Conservation (phyloP, 768 basidiomycete species). For the Lenzites betulinus region DNA sequence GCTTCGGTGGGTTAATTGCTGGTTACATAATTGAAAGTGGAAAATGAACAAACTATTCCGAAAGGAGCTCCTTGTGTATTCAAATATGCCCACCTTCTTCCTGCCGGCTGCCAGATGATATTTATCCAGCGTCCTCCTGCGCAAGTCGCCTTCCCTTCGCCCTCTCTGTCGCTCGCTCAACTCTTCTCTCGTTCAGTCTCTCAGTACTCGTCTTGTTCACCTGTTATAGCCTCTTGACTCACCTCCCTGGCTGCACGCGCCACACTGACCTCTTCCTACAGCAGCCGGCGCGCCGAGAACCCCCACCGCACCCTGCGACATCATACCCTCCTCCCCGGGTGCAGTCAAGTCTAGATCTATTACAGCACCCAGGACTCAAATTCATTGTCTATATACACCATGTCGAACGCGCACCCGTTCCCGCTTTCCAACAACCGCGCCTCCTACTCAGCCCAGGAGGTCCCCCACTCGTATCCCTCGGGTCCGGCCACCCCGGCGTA, state of each 20-base stretch:
- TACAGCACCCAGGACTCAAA: slow-evolving; percentile 1
- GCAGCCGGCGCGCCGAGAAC: slow-evolving; percentile 7
- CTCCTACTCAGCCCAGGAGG: slow-evolving; percentile 13
- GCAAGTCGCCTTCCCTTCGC: slow-evolving; percentile 5
- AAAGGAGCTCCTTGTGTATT: slow-evolving; percentile 19
- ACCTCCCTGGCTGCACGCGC: background rate
- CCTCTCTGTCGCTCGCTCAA: slow-evolving; percentile 16
- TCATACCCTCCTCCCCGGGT: slow-evolving; percentile 5
- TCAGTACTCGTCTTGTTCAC: background rate
- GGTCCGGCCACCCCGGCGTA: slow-evolving; percentile 1
- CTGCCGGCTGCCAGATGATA: slow-evolving; percentile 22
- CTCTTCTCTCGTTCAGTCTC: slow-evolving; percentile 4
- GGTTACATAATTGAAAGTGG: slow-evolving; percentile 20
- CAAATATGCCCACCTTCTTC: slow-evolving; percentile 24
- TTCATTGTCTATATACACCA: background rate
- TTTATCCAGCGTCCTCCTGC: slow-evolving; percentile 18
- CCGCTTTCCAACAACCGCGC: slow-evolving; percentile 20
- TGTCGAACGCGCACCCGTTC: slow-evolving; percentile 17
- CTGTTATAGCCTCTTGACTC: background rate
- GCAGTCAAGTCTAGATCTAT: slow-evolving; percentile 16
- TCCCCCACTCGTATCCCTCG: slow-evolving; percentile 10
- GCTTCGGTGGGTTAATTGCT: slow-evolving; percentile 20
- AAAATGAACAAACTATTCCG: slow-evolving; percentile 21
- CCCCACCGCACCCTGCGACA: slow-evolving; percentile 18
- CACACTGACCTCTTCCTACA: slow-evolving; percentile 11